Evolutionary conservation across 2,329 filamentous ascomycete genomes (phyloP).

Genomic region (Colletotrichum aenigma): DNA sequence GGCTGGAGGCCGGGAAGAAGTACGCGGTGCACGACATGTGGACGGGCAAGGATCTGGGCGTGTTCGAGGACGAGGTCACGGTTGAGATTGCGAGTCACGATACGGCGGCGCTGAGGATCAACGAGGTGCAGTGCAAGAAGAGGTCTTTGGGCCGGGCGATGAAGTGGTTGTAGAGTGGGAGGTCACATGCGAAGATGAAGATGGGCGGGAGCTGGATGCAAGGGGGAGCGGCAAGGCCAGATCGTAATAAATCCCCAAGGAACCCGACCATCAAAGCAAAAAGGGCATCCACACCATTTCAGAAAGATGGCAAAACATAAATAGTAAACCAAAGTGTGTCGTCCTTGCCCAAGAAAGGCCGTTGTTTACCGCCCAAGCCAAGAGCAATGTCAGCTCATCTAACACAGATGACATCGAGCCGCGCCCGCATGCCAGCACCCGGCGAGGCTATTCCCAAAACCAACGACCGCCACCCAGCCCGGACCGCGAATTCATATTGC

Average conservation of each 20-base stretch:
- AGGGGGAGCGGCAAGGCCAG: not conserved
- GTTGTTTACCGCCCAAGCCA: not conserved
- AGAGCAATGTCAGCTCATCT: not conserved
- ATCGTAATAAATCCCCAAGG: not conserved
- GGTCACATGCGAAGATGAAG: not conserved
- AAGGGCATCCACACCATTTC: accelerated
- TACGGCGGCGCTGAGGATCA: slow-evolving; percentile 32
- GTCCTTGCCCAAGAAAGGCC: not conserved
- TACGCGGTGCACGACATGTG: slow-evolving; percentile 51
- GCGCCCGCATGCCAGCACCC: not conserved
- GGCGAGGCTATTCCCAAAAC: slow-evolving; percentile 12
- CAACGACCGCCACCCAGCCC: not conserved
- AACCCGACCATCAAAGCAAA: not conserved
- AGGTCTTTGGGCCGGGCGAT: not conserved
- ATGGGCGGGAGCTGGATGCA: not conserved
- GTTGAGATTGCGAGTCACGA: slow-evolving; percentile 37
- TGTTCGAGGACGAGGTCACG: slow-evolving; percentile 29
- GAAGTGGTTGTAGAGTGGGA: not conserved
- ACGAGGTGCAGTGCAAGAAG: slow-evolving; percentile 19
- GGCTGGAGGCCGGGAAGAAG: slow-evolving; percentile 29
- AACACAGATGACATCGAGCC: not conserved
- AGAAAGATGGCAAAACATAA: not conserved
- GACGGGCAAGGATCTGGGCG: slow-evolving; percentile 44
- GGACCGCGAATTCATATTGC: slow-evolving; percentile 5
- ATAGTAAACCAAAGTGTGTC: not conserved